Evolutionary conservation across 1,284 basidiomycete species (phyloP).

Genomic region (Boletus holoroseus): DNA sequence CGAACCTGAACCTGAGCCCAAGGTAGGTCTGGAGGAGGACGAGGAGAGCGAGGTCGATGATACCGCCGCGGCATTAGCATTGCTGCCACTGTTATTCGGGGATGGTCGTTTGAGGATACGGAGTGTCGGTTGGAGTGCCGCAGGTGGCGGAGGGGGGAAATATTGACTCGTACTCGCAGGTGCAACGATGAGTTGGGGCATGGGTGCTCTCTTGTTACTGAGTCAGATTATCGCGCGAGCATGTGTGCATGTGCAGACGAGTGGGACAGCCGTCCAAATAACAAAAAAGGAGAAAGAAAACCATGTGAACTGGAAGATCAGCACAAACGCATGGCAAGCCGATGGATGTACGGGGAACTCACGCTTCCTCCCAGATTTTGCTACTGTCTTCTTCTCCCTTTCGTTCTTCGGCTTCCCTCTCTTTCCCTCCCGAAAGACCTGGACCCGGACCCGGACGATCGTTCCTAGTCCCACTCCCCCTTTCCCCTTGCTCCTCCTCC

Average conservation of each 20-base stretch:
- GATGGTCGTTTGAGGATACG: constrained; percentile 33
- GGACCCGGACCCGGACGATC: neutral
- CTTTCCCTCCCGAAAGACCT: neutral
- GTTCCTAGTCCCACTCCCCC: neutral
- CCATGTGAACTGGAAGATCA: constrained; percentile 13
- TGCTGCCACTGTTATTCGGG: constrained; percentile 1
- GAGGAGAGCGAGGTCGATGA: neutral
- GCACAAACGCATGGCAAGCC: neutral
- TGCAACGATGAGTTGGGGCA: constrained; percentile 43
- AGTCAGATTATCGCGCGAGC: neutral
- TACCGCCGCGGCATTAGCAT: neutral
- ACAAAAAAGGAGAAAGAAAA: neutral
- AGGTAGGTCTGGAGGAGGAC: constrained; percentile 3
- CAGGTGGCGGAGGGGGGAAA: constrained; percentile 21
- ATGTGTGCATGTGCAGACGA: neutral
- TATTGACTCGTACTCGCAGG: constrained; percentile 30
- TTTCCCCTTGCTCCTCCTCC: neutral
- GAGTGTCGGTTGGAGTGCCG: constrained; percentile 28
- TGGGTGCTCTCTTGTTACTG: constrained; percentile 42
- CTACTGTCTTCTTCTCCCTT: constrained; percentile 34
- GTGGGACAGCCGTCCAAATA: neutral
- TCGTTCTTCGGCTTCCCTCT: neutral
- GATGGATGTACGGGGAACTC: constrained; percentile 21
- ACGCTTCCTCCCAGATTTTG: constrained; percentile 46
- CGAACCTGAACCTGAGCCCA: constrained; percentile 1